Evolutionary conservation across 2,329 filamentous ascomycete species (phyloP).

Genomic region (Xylaria arbuscula): DNA sequence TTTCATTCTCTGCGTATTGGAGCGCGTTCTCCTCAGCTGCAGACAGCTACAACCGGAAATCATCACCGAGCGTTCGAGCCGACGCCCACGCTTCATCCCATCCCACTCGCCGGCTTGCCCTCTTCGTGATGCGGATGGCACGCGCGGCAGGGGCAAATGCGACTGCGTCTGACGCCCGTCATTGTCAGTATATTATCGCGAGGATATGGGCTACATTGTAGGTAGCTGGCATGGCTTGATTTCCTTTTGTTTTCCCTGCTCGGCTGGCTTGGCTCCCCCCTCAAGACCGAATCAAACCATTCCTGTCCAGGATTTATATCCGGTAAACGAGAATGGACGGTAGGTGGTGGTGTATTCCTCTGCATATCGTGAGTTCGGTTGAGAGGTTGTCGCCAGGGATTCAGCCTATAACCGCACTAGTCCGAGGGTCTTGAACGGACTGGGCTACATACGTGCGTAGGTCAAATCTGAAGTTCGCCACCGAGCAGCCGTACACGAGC

Average conservation of each 20-base stretch:
- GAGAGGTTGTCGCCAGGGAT: conserved; percentile 20
- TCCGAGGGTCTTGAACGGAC: too few relatives aligned
- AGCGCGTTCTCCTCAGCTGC: conserved; percentile 34
- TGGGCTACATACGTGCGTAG: conserved; percentile 19
- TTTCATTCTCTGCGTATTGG: conserved; percentile 36
- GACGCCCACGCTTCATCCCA: conserved; percentile 30
- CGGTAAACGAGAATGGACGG: conserved; percentile 29
- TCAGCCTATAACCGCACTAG: too few relatives aligned
- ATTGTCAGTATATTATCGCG: not conserved
- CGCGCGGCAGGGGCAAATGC: conserved; percentile 32
- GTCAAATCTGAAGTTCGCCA: conserved; percentile 20
- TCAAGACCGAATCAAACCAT: not conserved
- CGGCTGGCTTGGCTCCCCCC: not conserved
- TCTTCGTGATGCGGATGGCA: conserved; percentile 34
- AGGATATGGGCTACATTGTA: not conserved
- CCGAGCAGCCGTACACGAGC: not conserved
- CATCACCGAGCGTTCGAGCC: conserved; percentile 37
- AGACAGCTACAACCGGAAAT: conserved; percentile 37
- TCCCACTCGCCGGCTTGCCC: conserved; percentile 36
- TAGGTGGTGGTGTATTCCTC: too few relatives aligned
- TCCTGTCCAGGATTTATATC: conserved; percentile 16
- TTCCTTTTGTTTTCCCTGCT: not conserved
- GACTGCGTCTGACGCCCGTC: conserved; percentile 28
- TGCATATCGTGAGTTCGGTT: too few relatives aligned
- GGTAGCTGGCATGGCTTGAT: not conserved